These are phyloP conservation scores for Silybum marianum DNA, from an alignment of 129 eudicot species.

Conservation along the genomic window DNA sequence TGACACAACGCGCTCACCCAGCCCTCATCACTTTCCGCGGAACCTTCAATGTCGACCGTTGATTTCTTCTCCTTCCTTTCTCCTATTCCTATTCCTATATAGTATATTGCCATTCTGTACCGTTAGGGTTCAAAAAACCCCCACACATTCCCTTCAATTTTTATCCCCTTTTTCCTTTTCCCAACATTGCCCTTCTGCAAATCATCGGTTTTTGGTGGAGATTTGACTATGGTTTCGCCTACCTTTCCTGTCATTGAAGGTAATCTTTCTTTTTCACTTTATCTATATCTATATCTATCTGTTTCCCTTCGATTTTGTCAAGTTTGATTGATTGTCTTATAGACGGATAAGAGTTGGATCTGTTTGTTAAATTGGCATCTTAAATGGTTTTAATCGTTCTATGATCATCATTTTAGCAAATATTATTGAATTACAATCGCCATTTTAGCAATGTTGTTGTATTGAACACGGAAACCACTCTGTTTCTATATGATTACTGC, in stretches of 20 bases:
- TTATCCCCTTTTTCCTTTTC: background rate
- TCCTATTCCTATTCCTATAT: constrained; percentile 15
- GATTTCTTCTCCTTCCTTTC: constrained; percentile 28
- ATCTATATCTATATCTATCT: background rate
- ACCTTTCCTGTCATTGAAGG: constrained; percentile 40
- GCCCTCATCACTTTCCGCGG: constrained; percentile 6
- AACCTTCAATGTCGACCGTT: constrained; percentile 33
- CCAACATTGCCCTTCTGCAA: background rate
- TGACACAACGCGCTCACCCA: constrained; percentile 34
- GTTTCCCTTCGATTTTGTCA: background rate
- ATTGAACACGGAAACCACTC: background rate
- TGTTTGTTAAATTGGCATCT: background rate
- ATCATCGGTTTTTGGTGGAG: background rate
- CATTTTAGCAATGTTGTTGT: constrained; percentile 17
- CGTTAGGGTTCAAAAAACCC: constrained; percentile 34
- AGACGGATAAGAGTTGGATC: constrained; percentile 16
- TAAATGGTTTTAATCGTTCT: constrained; percentile 1
- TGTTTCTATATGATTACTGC: background rate
- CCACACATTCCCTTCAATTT: background rate
- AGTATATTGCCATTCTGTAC: constrained; percentile 1
- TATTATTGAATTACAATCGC: background rate
- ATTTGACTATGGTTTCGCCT: constrained; percentile 36
- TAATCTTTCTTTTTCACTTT: constrained; percentile 13
- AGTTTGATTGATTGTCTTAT: background rate
- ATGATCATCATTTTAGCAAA: background rate